phyloP scores from a whole-genome alignment of 257 asterid genomes.

The Fraxinus americana region DNA sequence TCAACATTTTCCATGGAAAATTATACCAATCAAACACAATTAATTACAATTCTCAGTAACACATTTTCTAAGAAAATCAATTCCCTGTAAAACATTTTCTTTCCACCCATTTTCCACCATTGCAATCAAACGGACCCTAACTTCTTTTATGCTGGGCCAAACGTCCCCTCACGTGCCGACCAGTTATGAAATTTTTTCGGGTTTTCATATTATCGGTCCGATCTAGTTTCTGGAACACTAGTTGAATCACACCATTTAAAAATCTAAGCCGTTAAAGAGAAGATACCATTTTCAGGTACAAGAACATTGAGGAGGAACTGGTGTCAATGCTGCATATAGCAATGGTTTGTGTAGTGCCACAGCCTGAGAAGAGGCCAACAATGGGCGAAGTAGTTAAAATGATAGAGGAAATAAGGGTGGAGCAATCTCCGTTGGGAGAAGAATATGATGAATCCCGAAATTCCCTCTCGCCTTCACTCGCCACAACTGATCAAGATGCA shows the following conservation, averaged over 20 bases:
- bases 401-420: constrained; percentile 82
- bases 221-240: not conserved
- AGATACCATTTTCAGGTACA: constrained; percentile 32
- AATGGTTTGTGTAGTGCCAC: constrained; percentile 70
- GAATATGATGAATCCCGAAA: constrained; percentile 82
- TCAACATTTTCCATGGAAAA: no score
- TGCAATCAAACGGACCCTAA: no score
- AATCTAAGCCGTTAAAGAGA: no score
- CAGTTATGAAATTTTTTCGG: no score
- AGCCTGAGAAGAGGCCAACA: constrained; percentile 83
- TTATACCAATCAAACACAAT: no score
- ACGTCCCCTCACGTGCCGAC: no score
- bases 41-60: no score
- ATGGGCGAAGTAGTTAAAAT: constrained; percentile 68
- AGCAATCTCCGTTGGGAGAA: constrained; percentile 83
- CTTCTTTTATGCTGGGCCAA: no score
- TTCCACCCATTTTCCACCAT: no score
- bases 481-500: constrained; percentile 68
- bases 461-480: constrained; percentile 77
- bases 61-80: no score
- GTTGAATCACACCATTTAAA: not conserved
- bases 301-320: constrained; percentile 88
- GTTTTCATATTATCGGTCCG: no score
- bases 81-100: no score
- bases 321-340: constrained; percentile 84